Percentiles rank a stretch among this genome's conserved stretches.
Conservation (phyloP, 805 yeast species). For the Teunomyces stri region DNA sequence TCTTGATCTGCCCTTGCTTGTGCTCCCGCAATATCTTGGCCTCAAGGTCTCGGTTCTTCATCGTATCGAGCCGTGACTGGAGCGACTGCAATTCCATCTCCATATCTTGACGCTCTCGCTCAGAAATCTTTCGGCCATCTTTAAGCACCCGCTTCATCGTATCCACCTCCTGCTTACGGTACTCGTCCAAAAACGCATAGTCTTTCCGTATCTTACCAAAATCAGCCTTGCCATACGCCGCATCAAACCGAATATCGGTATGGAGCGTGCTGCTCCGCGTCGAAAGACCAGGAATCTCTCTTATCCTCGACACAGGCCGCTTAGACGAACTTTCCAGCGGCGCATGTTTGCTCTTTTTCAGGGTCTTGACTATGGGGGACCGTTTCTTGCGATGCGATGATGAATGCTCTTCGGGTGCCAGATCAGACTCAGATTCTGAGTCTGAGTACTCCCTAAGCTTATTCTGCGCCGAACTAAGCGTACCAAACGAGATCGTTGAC, state of each 20-base stretch:
- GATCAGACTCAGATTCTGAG: constrained; percentile 8
- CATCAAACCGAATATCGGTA: constrained; percentile 86
- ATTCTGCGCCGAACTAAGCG: constrained; percentile 58
- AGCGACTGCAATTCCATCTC: constrained; percentile 60
- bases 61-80: constrained; percentile 62
- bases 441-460: constrained; percentile 28
- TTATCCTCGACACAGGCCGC: constrained; percentile 61
- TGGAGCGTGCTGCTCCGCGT: constrained; percentile 45
- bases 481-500: constrained; percentile 59
- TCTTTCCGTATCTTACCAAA: constrained; percentile 63
- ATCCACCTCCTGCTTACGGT: constrained; percentile 69
- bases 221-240: constrained; percentile 85
- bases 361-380: constrained; percentile 1
- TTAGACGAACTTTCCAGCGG: constrained; percentile 80
- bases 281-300: constrained; percentile 72
- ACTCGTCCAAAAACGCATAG: constrained; percentile 83
- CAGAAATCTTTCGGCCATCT: constrained; percentile 48
- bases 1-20: constrained; percentile 48
- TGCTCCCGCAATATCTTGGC: constrained; percentile 60
- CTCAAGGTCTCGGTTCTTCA: constrained; percentile 75
- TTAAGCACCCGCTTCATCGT: constrained; percentile 56
- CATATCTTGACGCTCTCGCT: constrained; percentile 49
- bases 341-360: constrained; percentile 67
- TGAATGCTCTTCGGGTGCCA: neutral
- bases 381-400: neutral